Evolutionary conservation across 306 rosid genomes (phyloP).

Genomic region (Pyrus communis): DNA sequence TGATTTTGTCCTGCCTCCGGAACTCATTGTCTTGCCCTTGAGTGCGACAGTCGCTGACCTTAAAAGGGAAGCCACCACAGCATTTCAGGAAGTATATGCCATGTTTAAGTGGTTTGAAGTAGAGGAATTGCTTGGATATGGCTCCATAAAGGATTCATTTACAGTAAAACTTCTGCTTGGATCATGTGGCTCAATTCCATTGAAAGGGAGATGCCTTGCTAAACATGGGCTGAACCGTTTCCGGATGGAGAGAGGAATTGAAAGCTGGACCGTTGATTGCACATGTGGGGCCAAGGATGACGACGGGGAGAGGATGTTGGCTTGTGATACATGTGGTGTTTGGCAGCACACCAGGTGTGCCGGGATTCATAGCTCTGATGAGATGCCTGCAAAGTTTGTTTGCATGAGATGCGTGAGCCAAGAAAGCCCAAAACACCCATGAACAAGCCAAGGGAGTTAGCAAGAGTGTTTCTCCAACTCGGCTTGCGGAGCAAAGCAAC

Average conservation of each 20-base stretch:
- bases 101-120: conserved; percentile 61
- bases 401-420: conserved; percentile 23
- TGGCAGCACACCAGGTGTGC: conserved; percentile 78
- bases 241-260: conserved; percentile 63
- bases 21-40: conserved; percentile 45
- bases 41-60: conserved; percentile 53
- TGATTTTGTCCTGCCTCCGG: conserved; percentile 49
- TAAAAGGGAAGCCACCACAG: conserved; percentile 32
- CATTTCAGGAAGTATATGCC: conserved; percentile 60
- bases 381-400: conserved; percentile 42
- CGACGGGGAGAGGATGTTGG: conserved; percentile 73
- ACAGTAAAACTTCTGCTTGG: conserved; percentile 49
- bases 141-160: conserved; percentile 31
- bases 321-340: conserved; percentile 67
- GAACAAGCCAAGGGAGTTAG: conserved; percentile 2
- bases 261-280: conserved; percentile 67
- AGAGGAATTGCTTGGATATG: conserved; percentile 39
- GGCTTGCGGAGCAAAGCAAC: conserved; percentile 31
- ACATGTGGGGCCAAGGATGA: conserved; percentile 68
- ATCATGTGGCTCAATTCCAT: conserved; percentile 27
- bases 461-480: neutral
- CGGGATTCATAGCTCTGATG: conserved; percentile 39
- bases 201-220: conserved; percentile 43
- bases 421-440: conserved; percentile 5
- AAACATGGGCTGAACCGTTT: conserved; percentile 47